Conservation (phyloP, 352 stramenopile genomes). For the Globisporangium ultimum region DNA sequence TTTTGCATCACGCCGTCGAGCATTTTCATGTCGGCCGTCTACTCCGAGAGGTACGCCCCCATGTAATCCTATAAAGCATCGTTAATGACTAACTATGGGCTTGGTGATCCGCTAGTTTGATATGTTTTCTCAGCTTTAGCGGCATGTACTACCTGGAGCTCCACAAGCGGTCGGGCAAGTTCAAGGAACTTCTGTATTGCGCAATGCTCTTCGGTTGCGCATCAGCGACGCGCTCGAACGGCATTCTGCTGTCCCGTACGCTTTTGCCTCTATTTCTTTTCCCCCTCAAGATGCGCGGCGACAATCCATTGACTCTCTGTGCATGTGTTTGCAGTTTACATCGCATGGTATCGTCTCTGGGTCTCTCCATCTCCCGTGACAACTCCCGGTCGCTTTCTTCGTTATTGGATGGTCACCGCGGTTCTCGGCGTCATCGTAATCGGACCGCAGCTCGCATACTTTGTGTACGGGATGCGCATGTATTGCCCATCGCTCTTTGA, state of each 20-base stretch:
- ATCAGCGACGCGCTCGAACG: constrained; percentile 77
- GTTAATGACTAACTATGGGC: too few relatives aligned
- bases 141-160: constrained; percentile 67
- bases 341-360: constrained; percentile 63
- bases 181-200: constrained; percentile 32
- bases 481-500: constrained; percentile 60
- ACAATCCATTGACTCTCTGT: constrained; percentile 5
- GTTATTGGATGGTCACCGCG: constrained; percentile 59
- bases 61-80: background rate
- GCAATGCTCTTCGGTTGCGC: constrained; percentile 57
- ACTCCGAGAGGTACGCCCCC: constrained; percentile 62
- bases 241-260: constrained; percentile 71
- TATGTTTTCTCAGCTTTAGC: constrained; percentile 75
- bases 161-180: constrained; percentile 16
- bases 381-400: constrained; percentile 30
- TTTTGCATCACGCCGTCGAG: constrained; percentile 74
- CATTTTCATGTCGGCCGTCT: constrained; percentile 81
- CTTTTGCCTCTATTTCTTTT: too few relatives aligned
- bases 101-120: constrained; percentile 33
- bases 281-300: too few relatives aligned
- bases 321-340: constrained; percentile 44
- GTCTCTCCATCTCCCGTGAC: constrained; percentile 43
- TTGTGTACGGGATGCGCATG: constrained; percentile 44
- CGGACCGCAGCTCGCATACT: constrained; percentile 68
- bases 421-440: constrained; percentile 55